Conservation (phyloP, 805 yeast genomes). For the Candida insectalens region DNA sequence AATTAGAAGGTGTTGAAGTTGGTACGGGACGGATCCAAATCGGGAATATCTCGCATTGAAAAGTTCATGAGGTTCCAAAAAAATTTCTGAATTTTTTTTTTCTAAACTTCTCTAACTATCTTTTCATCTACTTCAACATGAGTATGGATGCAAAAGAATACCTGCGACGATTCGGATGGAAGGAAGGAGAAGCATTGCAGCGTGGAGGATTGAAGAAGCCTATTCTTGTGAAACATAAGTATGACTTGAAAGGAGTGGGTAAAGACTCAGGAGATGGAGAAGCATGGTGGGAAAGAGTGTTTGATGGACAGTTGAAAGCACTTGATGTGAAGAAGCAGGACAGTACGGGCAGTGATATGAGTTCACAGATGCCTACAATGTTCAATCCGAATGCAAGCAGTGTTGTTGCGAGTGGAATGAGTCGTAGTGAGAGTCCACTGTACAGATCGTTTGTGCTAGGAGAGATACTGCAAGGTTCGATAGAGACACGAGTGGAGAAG, state of each 20-base stretch:
- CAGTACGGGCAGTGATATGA: conserved; percentile 2
- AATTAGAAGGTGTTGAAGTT: conserved; percentile 5
- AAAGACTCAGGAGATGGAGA: conserved; percentile 66
- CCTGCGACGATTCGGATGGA: conserved; percentile 79
- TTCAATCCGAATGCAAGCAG: conserved; percentile 24
- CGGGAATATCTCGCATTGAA: too few relatives aligned
- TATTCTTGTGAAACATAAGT: conserved; percentile 80
- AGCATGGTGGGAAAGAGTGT: conserved; percentile 95
- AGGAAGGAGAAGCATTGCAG: conserved; percentile 77
- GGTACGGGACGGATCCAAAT: not conserved
- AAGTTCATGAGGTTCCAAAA: too few relatives aligned
- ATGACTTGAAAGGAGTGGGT: conserved; percentile 87
- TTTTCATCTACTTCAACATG: not conserved
- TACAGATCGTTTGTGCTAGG: conserved; percentile 85
- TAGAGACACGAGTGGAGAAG: conserved; percentile 12
- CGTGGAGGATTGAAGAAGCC: conserved; percentile 80
- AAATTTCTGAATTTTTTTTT: not conserved
- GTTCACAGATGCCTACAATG: conserved; percentile 1
- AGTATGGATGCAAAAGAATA: conserved; percentile 70
- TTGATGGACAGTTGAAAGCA: conserved; percentile 84
- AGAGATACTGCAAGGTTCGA: conserved; percentile 73
- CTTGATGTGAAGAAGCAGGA: conserved; percentile 32
- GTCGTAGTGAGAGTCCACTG: conserved; percentile 56
- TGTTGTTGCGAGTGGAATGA: conserved; percentile 34
- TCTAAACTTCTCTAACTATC: not conserved